Evolutionary conservation across 768 basidiomycete species (phyloP), one percentile per base, ranked within the genome.

Genomic region (Phaeotremella skinneri): DNA sequence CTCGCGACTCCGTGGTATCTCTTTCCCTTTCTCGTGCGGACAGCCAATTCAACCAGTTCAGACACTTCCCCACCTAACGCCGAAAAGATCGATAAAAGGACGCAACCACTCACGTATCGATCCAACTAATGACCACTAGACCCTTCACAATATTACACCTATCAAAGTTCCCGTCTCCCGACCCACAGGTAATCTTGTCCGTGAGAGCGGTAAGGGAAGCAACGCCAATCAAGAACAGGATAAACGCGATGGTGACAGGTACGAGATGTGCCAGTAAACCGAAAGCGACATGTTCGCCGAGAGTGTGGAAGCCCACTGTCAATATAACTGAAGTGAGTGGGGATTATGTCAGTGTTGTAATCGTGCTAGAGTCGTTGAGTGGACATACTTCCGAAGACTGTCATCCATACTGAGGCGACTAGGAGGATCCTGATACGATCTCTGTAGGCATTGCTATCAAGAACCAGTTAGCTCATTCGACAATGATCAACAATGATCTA

Each of bases 91-190:
- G 11, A 9, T 39, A 39, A 39, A 9, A 39, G 37, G 13, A 13
- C 13, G 6, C 23, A 23, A 20, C 11, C 9, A 74, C 68, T 63
- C 56, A 72, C 69, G 64, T 66, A 56, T 74, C 76, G 23, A 70
- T 77, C 72, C 73, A 72, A 31, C 69, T 69, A 41, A 74, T 74
- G 23, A 76, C 59, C 23, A 78, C 74, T n/a, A 75, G 55, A 23
- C 74, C 76, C 61, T 76, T 76, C 43, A 76, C 72, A 6, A 76
- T 68, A 56, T 68, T 72, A 59, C 77, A 78, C 25, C 74, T 55
- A 30, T 54, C 56, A 58, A 74, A 78, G 1, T 47, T 39, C 27
- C 66, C 57, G 7, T 50, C 59, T 17, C 61, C 60, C 45, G 49
- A 49, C 9, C 69, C 66, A 65, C 78, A 79, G 55, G 65, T 59